Evolutionary conservation across 2,329 filamentous ascomycete species (phyloP), one percentile per base, ranked within the genome.

Genomic region (Nemania diffusa): DNA sequence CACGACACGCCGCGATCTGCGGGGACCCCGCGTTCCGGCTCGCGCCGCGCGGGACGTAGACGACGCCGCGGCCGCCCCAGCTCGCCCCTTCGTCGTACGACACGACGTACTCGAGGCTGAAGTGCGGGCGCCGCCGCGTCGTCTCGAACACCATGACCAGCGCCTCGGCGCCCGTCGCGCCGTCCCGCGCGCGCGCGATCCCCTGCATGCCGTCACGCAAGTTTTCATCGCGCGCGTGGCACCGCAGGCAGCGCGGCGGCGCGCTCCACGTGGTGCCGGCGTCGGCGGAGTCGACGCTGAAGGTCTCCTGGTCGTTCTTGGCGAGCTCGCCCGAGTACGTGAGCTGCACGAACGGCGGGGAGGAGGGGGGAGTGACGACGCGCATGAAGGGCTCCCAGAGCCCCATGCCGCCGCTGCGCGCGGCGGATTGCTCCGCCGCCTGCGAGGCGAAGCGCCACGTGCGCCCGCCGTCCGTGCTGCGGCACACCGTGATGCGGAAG

Each of bases 371-470:
- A 2, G 42, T 15, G 1, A 62, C 9, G 32, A 81, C 65, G 1
- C 82, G 78, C 79, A 85, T 82, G 65, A 84, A 85, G 0, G 84
- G 84, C 71, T 85, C 84, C 84, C 83, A 85, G 20, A 84, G 74
- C 0, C 83, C 83, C 61, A 78, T 81, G 62, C 84, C 82, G 0
- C 73, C 70, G 17, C 79, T 82, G 59, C 79, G 77, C 2, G 78
- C 78, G 1, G 81, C 77, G 48, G 75, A 81, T 7, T 73, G 83
- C 75, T 84, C 79, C 0, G 75, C 76, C 3, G 82, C 83, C 71
- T 84, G 82, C 24, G 81, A 79, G 1, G 80, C 76, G 70, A 78
- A 85, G 3, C 67, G 66, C 83, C 83, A 85, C 3, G 71, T 77
- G 1, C 74, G 75, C 0, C 83, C 83, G 55, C 78, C 80, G 68